Conservation (phyloP, 2,329 filamentous ascomycete genomes). For the Fusarium sp. region DNA sequence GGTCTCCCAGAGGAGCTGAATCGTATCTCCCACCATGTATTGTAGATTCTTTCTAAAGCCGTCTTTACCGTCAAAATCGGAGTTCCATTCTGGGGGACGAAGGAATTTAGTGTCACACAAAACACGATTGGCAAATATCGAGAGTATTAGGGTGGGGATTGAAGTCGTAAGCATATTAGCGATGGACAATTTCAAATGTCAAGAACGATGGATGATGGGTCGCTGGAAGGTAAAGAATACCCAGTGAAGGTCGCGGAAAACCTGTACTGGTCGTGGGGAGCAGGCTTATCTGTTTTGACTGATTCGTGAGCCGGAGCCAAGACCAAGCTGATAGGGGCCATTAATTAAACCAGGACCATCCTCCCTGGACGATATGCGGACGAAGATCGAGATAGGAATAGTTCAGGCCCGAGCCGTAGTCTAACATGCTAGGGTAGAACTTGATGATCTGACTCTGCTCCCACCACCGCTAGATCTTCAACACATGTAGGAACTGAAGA, state of each 20-base stretch:
- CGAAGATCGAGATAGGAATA: neutral
- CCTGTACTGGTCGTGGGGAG: neutral
- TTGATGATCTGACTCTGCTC: neutral
- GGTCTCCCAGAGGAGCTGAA: neutral
- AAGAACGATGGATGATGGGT: neutral
- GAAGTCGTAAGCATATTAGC: accelerated
- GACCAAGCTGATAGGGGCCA: accelerated
- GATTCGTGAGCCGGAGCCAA: accelerated
- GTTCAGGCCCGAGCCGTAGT: too few relatives aligned
- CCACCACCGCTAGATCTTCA: accelerated
- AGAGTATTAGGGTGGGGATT: accelerated
- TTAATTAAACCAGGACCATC: neutral
- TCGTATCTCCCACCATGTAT: accelerated
- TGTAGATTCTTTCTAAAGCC: accelerated
- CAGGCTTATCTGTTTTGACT: neutral
- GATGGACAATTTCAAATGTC: accelerated
- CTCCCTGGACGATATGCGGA: neutral
- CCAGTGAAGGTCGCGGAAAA: neutral
- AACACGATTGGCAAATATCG: accelerated
- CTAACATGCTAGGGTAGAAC: neutral
- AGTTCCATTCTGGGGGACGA: neutral
- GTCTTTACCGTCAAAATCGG: accelerated
- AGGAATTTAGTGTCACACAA: neutral
- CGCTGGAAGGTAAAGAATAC: too few relatives aligned
- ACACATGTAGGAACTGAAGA: accelerated